Evolutionary conservation across 352 stramenopile species (phyloP).

Genomic region (Pythium biforme): DNA sequence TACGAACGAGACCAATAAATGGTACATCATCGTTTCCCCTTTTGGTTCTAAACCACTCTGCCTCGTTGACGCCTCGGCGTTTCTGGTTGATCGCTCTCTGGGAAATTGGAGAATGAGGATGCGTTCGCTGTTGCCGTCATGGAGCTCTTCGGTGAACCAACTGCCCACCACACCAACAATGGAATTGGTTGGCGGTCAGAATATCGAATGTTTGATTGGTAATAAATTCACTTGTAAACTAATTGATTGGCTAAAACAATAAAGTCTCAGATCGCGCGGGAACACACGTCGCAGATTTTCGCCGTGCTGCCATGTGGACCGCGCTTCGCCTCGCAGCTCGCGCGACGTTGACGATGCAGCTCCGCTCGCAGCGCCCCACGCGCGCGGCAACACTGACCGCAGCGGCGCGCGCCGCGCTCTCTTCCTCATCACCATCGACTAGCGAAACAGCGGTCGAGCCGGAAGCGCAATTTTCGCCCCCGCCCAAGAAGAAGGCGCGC

Average conservation of each 20-base stretch:
- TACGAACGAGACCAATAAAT: constrained; percentile 72
- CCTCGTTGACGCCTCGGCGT: neutral
- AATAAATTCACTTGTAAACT: constrained; percentile 2
- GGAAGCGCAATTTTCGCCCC: constrained; percentile 9
- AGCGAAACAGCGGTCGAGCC: neutral
- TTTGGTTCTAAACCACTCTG: neutral
- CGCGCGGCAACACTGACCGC: neutral
- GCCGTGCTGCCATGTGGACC: neutral
- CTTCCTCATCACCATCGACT: constrained; percentile 1
- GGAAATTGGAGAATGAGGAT: constrained; percentile 3
- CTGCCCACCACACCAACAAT: neutral
- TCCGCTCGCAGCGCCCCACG: constrained; percentile 28
- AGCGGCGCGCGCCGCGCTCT: neutral
- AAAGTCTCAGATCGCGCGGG: neutral
- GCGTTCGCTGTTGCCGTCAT: no score
- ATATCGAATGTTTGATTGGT: neutral
- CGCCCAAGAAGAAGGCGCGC: constrained; percentile 32
- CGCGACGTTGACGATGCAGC: constrained; percentile 32
- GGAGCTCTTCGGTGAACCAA: neutral
- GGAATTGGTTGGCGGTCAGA: constrained; percentile 22
- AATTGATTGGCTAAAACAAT: neutral
- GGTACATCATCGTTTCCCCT: constrained; percentile 54
- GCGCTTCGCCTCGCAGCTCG: neutral
- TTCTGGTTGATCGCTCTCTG: no score
- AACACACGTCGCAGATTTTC: constrained; percentile 24